Evolutionary conservation across 805 yeast genomes (phyloP), one percentile per base, ranked within the genome.

Genomic region (Candida pseudofarinosa): DNA sequence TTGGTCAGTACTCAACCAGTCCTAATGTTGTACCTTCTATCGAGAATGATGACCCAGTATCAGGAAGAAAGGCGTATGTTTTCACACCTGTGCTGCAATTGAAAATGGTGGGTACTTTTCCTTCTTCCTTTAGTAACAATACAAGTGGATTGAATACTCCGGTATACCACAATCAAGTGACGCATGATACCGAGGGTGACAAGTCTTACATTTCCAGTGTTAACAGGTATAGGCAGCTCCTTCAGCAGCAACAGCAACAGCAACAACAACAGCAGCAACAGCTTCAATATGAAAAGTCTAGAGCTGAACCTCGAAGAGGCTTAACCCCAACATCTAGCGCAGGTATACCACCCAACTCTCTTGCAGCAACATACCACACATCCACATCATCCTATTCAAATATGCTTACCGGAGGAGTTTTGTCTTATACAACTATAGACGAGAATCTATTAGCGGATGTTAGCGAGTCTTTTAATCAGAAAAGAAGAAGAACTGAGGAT

Each of bases 1-100:
- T 85, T 43, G 95, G 89, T 44, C 88, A 84, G 62, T 81, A 81
- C 53, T 59, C 60, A 15, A 58, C 73, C 13, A 62, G 70, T 50
- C 72, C 73, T 4, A 65, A 71, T 44, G 70, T 69, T 31, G 54
- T 59, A 2, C 58, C 69, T 2, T 58, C 60, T 26, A 66, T 71
- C 0, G 74, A 70, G 40, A 62, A 59, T 50, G 72, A 70, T 45
- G 73, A 70, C 48, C 49, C 49, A 18, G 50, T 49, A 16, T 48
- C 63, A 13, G 67, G 67, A 7, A 56, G 74, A 37, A 59, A 60
- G 39, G 74, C 75, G 4, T 70, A 59, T 51, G 52, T 70, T 37
- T 70, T 70, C 59, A 69, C 74, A 16, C 76, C 76, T 3, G 62
- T 69, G 35, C 67, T 72, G 37, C 76, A 70, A 52, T 53, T 69